Evolutionary conservation across 768 basidiomycete genomes (phyloP).

Genomic region (Pisolithus microcarpus): DNA sequence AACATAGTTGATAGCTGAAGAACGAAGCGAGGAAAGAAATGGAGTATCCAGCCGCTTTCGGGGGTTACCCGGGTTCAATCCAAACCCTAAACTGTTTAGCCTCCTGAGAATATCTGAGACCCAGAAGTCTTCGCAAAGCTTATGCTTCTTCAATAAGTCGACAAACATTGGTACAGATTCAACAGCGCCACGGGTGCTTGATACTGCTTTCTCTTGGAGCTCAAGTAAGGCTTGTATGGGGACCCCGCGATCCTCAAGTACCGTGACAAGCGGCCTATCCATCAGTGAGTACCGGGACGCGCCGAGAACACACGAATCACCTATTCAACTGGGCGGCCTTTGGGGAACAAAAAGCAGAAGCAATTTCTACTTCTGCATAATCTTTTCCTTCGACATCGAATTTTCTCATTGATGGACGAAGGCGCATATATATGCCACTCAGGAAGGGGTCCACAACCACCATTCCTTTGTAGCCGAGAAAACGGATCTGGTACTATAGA

Average conservation of each 20-base stretch:
- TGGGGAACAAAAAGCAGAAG: constrained; percentile 52
- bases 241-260: constrained; percentile 71
- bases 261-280: constrained; percentile 62
- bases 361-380: constrained; percentile 65
- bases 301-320: constrained; percentile 27
- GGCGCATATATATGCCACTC: constrained; percentile 55
- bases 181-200: constrained; percentile 50
- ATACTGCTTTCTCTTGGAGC: constrained; percentile 56
- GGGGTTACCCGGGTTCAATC: constrained; percentile 32
- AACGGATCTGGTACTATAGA: constrained; percentile 67
- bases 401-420: constrained; percentile 71
- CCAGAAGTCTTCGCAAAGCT: constrained; percentile 39
- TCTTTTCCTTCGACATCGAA: constrained; percentile 47
- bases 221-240: constrained; percentile 46
- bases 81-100: constrained; percentile 42
- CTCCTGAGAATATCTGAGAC: constrained; percentile 44
- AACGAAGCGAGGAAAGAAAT: constrained; percentile 52
- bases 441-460: constrained; percentile 56
- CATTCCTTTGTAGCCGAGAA: constrained; percentile 82
- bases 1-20: constrained; percentile 55
- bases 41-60: constrained; percentile 40
- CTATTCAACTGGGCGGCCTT: constrained; percentile 65
- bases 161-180: constrained; percentile 46
- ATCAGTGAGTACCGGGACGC: background rate
- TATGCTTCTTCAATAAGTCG: constrained; percentile 41